A percentile compares a stretch with the other conserved stretches of the same genome.
Evolutionary conservation across 2,329 filamentous ascomycete genomes (phyloP).

Genomic region (Scolecobasidium constrictum): DNA sequence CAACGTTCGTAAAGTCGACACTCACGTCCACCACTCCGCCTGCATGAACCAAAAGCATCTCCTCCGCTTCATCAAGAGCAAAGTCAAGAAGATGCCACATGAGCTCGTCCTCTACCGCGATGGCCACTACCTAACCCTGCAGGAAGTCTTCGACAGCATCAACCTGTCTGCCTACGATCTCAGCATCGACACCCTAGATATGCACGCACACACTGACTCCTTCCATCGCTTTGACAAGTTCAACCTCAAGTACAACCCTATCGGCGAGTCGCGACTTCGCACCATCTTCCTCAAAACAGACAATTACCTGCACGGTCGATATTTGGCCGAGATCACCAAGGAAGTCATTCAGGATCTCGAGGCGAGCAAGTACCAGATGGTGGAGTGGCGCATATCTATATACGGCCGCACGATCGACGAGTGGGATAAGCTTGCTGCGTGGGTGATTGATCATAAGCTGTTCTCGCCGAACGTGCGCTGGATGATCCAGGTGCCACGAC

Average conservation of each 20-base stretch:
- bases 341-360: conserved; percentile 96
- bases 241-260: conserved; percentile 96
- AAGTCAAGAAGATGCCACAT: conserved; percentile 97
- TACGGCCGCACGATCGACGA: conserved; percentile 88
- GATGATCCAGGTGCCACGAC: conserved; percentile 87
- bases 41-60: conserved; percentile 99
- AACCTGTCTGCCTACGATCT: conserved; percentile 95
- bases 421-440: conserved; percentile 95
- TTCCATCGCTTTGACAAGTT: conserved; percentile 99
- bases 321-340: conserved; percentile 93
- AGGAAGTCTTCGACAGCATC: conserved; percentile 94
- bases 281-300: conserved; percentile 99
- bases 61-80: conserved; percentile 96
- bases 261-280: conserved; percentile 86
- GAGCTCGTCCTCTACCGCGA: conserved; percentile 90
- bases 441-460: conserved; percentile 96
- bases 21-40: conserved; percentile 96
- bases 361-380: conserved; percentile 99
- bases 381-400: conserved; percentile 96
- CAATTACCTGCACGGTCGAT: conserved; percentile 92
- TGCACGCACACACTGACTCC: conserved; percentile 96
- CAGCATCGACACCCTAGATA: conserved; percentile 96
- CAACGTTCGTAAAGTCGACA: conserved; percentile 97
- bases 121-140: conserved; percentile 80
- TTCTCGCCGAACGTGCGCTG: conserved; percentile 97